Evolutionary conservation across 2,329 filamentous ascomycete genomes (phyloP).

Genomic region (Sporothrix phasma): DNA sequence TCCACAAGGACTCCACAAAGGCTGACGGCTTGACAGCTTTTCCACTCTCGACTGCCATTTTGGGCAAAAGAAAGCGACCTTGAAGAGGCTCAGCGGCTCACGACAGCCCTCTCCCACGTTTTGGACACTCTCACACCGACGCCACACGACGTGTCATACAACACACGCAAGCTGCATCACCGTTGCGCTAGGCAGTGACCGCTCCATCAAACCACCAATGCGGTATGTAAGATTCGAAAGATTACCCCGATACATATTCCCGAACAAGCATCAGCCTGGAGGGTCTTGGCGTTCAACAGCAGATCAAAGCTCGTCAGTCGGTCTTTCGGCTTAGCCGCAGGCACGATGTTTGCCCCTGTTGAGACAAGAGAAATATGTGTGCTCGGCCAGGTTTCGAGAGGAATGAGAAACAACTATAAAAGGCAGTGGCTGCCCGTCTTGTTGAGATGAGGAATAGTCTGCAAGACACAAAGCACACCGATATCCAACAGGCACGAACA

Average conservation of each 20-base stretch:
- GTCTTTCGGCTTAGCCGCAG: neutral
- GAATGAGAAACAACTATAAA: neutral
- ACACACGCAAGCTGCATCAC: neutral
- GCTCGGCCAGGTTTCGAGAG: neutral
- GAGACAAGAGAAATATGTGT: neutral
- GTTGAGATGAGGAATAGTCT: neutral
- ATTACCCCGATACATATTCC: neutral
- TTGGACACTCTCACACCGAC: neutral
- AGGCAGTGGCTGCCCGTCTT: neutral
- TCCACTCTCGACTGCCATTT: too few relatives aligned
- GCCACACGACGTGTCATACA: neutral
- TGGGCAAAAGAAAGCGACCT: neutral
- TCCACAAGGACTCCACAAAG: too few relatives aligned
- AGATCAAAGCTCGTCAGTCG: neutral
- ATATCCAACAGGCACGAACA: neutral
- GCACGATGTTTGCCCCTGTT: neutral
- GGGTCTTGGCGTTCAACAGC: too few relatives aligned
- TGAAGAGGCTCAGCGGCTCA: neutral
- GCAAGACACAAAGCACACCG: neutral
- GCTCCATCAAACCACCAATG: neutral
- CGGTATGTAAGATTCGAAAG: too few relatives aligned
- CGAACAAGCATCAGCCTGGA: neutral
- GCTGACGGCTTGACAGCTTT: too few relatives aligned
- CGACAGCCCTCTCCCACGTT: neutral
- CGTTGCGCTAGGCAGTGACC: neutral